These are phyloP conservation scores for Escallonia rubra DNA, from an alignment of 129 eudicot genomes.

Conservation along the genomic window DNA sequence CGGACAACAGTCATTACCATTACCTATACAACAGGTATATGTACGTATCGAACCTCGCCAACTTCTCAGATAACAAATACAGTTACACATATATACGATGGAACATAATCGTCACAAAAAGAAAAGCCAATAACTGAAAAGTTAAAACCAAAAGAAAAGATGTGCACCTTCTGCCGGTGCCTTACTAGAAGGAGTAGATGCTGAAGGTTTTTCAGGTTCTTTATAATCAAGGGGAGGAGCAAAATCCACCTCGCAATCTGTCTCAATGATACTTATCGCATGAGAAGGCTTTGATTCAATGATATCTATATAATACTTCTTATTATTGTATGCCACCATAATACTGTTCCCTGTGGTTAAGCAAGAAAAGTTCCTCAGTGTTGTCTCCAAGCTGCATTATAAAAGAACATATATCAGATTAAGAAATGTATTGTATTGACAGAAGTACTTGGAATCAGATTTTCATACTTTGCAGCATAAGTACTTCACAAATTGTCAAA, in stretches of 20 bases:
- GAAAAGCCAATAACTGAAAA: no score
- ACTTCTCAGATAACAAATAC: no score
- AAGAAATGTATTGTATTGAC: neutral
- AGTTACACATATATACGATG: no score
- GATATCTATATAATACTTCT: conserved; percentile 86
- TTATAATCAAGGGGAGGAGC: conserved; percentile 96
- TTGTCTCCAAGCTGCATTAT: conserved; percentile 86
- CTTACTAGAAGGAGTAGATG: conserved; percentile 41
- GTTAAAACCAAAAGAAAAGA: neutral
- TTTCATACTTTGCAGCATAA: no score
- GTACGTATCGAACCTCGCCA: no score
- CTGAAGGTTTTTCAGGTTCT: conserved; percentile 68
- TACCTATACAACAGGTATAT: no score
- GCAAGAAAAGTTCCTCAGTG: conserved; percentile 94
- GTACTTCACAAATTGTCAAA: no score
- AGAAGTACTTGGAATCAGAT: no score
- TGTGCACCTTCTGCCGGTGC: conserved; percentile 54
- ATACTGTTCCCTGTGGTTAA: conserved; percentile 93
- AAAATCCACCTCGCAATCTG: conserved; percentile 98
- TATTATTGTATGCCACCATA: conserved; percentile 92
- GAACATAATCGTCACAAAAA: no score
- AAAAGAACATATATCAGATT: neutral
- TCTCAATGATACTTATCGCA: conserved; percentile 85
- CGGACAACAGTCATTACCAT: no score
- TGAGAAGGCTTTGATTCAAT: conserved; percentile 83